A percentile compares a stretch with the other conserved stretches of the same genome.
phyloP scores from a whole-genome alignment of 768 basidiomycete species.

The Phaeotremella fagi region DNA sequence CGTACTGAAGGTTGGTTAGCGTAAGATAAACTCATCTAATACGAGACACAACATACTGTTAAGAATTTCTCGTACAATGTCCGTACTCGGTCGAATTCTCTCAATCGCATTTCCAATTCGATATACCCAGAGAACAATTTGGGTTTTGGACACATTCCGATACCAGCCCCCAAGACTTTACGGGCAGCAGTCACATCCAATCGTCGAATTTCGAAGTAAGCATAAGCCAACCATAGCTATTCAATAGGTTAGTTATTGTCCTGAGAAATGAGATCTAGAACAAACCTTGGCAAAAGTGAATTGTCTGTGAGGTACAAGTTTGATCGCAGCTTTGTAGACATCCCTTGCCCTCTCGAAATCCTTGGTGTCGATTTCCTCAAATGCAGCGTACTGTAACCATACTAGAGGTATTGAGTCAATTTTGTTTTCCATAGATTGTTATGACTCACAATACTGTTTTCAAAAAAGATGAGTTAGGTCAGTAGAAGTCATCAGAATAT shows the following conservation, averaged over 20 bases:
- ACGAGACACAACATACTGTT: slow-evolving; percentile 56
- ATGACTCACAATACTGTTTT: slow-evolving; percentile 4
- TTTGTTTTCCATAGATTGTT: not conserved
- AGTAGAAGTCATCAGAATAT: not conserved
- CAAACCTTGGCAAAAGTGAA: slow-evolving; percentile 90
- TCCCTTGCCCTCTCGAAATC: slow-evolving; percentile 81
- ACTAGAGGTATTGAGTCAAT: slow-evolving; percentile 42
- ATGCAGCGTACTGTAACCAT: slow-evolving; percentile 92
- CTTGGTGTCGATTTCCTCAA: slow-evolving; percentile 95
- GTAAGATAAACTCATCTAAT: not conserved
- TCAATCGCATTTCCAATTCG: slow-evolving; percentile 53
- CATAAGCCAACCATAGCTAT: slow-evolving; percentile 81
- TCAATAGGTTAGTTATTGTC: not conserved
- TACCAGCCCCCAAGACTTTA: slow-evolving; percentile 79
- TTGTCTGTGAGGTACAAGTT: slow-evolving; percentile 87
- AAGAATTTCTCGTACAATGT: slow-evolving; percentile 89
- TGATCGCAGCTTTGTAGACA: slow-evolving; percentile 83
- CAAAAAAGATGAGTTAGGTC: not conserved
- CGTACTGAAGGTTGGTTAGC: slow-evolving; percentile 55
- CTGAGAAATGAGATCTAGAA: not conserved
- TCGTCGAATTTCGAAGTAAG: slow-evolving; percentile 82
- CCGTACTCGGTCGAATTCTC: slow-evolving; percentile 92
- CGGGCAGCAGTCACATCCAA: slow-evolving; percentile 77
- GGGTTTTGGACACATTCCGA: slow-evolving; percentile 96
- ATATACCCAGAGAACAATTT: slow-evolving; percentile 86